A percentile compares a stretch with the other conserved stretches of the same genome.
Evolutionary conservation across 176 grass and related monocot genomes (phyloP).

Genomic region (Oryza rufipogon): DNA sequence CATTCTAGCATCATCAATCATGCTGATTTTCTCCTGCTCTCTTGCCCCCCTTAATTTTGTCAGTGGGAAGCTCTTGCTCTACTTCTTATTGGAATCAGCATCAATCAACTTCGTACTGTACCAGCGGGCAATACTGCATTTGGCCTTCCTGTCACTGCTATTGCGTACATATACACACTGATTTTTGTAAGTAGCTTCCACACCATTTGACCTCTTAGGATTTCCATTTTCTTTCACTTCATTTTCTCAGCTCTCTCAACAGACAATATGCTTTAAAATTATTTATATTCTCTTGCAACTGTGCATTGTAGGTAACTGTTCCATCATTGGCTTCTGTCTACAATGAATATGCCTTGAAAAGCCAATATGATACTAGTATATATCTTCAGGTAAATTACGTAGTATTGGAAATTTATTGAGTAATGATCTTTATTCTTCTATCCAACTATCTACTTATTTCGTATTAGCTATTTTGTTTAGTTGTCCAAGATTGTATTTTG

Average conservation of each 20-base stretch:
- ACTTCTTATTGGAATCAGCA: slow-evolving; percentile 94
- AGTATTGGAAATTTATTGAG: not conserved
- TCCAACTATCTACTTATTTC: not conserved
- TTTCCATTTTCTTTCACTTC: slow-evolving; percentile 5
- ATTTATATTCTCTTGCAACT: slow-evolving; percentile 25
- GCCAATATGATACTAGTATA: slow-evolving; percentile 98
- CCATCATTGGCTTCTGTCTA: slow-evolving; percentile 96
- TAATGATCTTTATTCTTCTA: slow-evolving; percentile 26
- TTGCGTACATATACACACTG: slow-evolving; percentile 89
- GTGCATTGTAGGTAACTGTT: slow-evolving; percentile 77
- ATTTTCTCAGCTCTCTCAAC: slow-evolving; percentile 16
- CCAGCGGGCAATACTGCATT: slow-evolving; percentile 66
- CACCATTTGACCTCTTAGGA: slow-evolving; percentile 7
- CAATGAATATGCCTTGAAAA: slow-evolving; percentile 99
- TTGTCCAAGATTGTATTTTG: slow-evolving; percentile 23
- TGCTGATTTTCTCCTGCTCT: slow-evolving; percentile 7
- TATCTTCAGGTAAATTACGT: slow-evolving; percentile 81
- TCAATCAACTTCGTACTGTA: slow-evolving; percentile 87
- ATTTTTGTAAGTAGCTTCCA: slow-evolving; percentile 83
- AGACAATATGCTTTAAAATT: not conserved
- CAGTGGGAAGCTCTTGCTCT: slow-evolving; percentile 99
- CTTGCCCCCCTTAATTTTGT: slow-evolving; percentile 22
- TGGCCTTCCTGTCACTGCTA: slow-evolving; percentile 79
- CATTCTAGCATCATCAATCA: not conserved
- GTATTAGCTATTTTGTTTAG: not conserved